A percentile compares a stretch with the other conserved stretches of the same genome.
Conservation (phyloP, 768 basidiomycete species). For the Boletus rubropictus region DNA sequence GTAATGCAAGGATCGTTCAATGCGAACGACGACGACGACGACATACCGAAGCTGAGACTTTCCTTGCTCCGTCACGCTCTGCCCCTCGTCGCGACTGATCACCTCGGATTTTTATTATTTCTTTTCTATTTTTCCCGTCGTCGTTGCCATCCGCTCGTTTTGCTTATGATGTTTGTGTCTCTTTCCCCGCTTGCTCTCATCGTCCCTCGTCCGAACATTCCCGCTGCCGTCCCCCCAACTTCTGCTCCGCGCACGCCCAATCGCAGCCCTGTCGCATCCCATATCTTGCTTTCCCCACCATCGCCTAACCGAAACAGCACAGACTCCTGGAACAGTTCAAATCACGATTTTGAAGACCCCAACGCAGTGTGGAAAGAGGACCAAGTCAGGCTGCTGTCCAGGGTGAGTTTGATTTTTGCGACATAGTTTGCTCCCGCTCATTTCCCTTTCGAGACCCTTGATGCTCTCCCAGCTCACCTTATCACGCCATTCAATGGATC, state of each 20-base stretch:
- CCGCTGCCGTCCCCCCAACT: slow-evolving; percentile 25
- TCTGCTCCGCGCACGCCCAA: slow-evolving; percentile 56
- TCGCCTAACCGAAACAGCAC: slow-evolving; percentile 56
- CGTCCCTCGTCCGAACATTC: slow-evolving; percentile 49
- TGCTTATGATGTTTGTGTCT: slow-evolving; percentile 36
- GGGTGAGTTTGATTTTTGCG: slow-evolving; percentile 40
- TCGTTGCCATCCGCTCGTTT: slow-evolving; percentile 48
- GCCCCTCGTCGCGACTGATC: slow-evolving; percentile 3
- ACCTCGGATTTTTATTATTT: slow-evolving; percentile 19
- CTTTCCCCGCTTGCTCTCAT: slow-evolving; percentile 55
- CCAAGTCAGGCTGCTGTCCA: slow-evolving; percentile 57
- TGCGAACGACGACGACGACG: slow-evolving; percentile 24
- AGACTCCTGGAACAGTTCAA: slow-evolving; percentile 84
- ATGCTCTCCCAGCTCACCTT: slow-evolving; percentile 77
- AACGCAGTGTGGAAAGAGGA: slow-evolving; percentile 73
- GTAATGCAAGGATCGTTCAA: slow-evolving; percentile 13
- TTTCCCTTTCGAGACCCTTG: slow-evolving; percentile 50
- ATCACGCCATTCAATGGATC: slow-evolving; percentile 82
- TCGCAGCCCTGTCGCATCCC: slow-evolving; percentile 48
- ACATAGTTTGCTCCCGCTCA: slow-evolving; percentile 1
- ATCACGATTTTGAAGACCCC: slow-evolving; percentile 53
- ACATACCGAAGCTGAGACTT: slow-evolving; percentile 15
- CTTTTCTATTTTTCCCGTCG: slow-evolving; percentile 4
- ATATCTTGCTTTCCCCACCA: slow-evolving; percentile 43
- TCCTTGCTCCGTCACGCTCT: slow-evolving; percentile 10